A percentile compares a stretch with the other conserved stretches of the same genome.
Conservation (phyloP, 805 yeast genomes). For the Candida odintsovae region DNA sequence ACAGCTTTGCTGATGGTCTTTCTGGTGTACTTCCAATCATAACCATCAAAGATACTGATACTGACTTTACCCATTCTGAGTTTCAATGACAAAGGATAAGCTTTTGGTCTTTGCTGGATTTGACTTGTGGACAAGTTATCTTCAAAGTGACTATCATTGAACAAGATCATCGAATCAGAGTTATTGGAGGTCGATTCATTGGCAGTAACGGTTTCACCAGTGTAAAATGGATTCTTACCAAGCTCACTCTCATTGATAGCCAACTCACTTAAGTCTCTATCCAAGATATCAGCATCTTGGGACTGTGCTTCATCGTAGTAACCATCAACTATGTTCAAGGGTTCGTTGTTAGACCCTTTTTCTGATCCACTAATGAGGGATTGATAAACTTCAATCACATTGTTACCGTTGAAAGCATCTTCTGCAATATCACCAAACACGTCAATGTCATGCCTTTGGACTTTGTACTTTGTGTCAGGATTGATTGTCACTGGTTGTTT, state of each 20-base stretch:
- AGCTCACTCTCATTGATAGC: conserved; percentile 12
- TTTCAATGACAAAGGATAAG: conserved; percentile 14
- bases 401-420: conserved; percentile 19
- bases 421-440: conserved; percentile 36
- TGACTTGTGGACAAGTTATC: conserved; percentile 1
- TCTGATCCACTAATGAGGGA: background rate
- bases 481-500: conserved; percentile 59
- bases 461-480: conserved; percentile 53
- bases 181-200: conserved; percentile 8
- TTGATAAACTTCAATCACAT: background rate
- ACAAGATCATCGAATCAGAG: conserved; percentile 18
- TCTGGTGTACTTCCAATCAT: conserved; percentile 83
- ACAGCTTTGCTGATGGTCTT: conserved; percentile 60
- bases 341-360: conserved; percentile 2
- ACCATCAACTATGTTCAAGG: conserved; percentile 20
- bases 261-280: conserved; percentile 26
- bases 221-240: conserved; percentile 14
- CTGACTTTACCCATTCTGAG: conserved; percentile 32
- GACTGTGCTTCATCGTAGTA: conserved; percentile 11
- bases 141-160: conserved; percentile 23
- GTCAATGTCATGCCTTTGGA: conserved; percentile 28
- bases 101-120: background rate
- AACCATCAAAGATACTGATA: conserved; percentile 75
- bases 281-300: conserved; percentile 20
- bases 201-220: background rate